A percentile compares a stretch with the other conserved stretches of the same genome.
Conservation (phyloP, 1,139 yeast genomes). For the Candida sp. region DNA sequence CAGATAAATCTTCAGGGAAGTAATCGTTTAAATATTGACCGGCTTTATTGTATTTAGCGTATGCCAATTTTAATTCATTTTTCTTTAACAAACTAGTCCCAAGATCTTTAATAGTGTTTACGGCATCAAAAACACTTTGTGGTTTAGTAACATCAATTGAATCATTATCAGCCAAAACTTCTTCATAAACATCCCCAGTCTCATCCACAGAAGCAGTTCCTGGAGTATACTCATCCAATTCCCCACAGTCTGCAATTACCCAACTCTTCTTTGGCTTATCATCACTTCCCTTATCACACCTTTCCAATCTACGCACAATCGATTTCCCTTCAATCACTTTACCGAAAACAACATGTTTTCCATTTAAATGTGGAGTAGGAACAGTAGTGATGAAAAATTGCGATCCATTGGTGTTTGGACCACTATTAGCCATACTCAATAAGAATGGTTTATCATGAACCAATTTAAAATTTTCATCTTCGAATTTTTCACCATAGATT, state of each 20-base stretch:
- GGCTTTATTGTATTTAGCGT: constrained; percentile 70
- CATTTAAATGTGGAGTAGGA: constrained; percentile 81
- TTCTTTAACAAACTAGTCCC: constrained; percentile 76
- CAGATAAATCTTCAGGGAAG: constrained; percentile 67
- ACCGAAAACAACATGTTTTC: constrained; percentile 97
- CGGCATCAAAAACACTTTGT: constrained; percentile 64
- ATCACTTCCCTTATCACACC: constrained; percentile 54
- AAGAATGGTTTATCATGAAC: constrained; percentile 83
- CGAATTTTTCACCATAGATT: constrained; percentile 92
- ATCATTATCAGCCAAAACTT: constrained; percentile 69
- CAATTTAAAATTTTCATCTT: constrained; percentile 81
- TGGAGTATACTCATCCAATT: constrained; percentile 59
- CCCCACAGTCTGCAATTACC: constrained; percentile 77
- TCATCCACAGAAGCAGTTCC: constrained; percentile 50
- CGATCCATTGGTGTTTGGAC: constrained; percentile 93
- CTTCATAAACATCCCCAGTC: constrained; percentile 85
- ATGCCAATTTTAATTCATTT: constrained; percentile 54
- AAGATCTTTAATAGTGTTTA: constrained; percentile 64
- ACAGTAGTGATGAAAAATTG: constrained; percentile 92
- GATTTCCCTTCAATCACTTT: constrained; percentile 81
- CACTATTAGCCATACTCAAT: constrained; percentile 95
- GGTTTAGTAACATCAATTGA: constrained; percentile 58
- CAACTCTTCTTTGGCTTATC: constrained; percentile 69
- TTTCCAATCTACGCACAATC: constrained; percentile 74
- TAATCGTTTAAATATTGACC: constrained; percentile 65